Percentiles rank a stretch among this genome's conserved stretches.
These are phyloP conservation scores for Nicotiana sylvestris DNA, from an alignment of 257 asterid genomes.

Conservation along the genomic window DNA sequence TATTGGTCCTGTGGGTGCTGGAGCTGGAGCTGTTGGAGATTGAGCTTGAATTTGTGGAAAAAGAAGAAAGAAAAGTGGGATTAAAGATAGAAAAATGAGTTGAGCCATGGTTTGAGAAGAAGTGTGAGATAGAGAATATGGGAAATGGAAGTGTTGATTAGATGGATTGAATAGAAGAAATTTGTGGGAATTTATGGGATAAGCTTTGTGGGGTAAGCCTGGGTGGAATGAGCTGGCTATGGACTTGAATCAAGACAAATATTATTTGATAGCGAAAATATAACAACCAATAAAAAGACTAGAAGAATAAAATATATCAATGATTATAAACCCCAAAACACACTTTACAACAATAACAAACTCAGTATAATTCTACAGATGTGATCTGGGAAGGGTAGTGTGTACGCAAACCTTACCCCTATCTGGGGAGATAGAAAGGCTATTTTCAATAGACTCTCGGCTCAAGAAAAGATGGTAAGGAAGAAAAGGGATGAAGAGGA, in stretches of 20 bases:
- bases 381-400: too few species aligned
- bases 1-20: constrained; percentile 61
- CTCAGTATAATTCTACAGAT: too few species aligned
- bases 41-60: constrained; percentile 30
- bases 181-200: constrained; percentile 23
- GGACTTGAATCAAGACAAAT: constrained; percentile 28
- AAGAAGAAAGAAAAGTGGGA: constrained; percentile 20
- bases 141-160: constrained; percentile 5
- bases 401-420: too few species aligned
- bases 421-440: too few species aligned
- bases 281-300: constrained; percentile 21
- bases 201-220: constrained; percentile 24
- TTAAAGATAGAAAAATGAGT: constrained; percentile 27
- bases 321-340: too few species aligned
- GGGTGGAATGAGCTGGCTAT: constrained; percentile 64
- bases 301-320: neutral
- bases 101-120: constrained; percentile 36
- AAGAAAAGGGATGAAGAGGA: too few species aligned
- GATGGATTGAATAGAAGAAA: neutral
- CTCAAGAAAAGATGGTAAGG: too few species aligned
- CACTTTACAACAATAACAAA: too few species aligned
- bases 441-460: too few species aligned
- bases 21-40: constrained; percentile 49
- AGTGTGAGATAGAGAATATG: constrained; percentile 2
- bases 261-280: constrained; percentile 6